These are phyloP conservation scores for Polyporus arcularius DNA, from an alignment of 768 basidiomycete genomes.

Conservation along the genomic window DNA sequence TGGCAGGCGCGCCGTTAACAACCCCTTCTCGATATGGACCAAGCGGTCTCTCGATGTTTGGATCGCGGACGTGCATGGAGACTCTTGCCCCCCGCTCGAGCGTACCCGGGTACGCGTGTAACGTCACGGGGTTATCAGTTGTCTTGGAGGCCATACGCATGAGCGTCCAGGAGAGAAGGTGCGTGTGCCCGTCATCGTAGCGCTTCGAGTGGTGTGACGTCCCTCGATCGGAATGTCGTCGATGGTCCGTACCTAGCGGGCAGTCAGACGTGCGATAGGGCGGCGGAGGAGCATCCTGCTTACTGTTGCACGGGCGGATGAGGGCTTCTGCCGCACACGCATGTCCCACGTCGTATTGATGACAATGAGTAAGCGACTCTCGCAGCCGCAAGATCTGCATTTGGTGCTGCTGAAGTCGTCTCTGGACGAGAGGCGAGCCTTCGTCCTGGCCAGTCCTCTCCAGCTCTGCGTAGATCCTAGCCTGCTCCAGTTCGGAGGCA, in stretches of 20 bases:
- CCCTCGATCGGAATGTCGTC: neutral
- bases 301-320: constrained; percentile 18
- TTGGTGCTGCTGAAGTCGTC: constrained; percentile 10
- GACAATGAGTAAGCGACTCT: constrained; percentile 9
- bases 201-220: neutral
- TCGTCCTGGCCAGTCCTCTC: neutral
- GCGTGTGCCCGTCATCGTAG: constrained; percentile 11
- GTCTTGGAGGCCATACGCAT: constrained; percentile 15
- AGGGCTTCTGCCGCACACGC: constrained; percentile 20
- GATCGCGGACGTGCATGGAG: constrained; percentile 18
- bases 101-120: constrained; percentile 13
- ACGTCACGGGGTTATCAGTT: constrained; percentile 11
- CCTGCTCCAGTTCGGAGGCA: constrained; percentile 1
- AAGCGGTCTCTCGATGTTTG: constrained; percentile 20
- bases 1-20: constrained; percentile 21
- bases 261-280: neutral
- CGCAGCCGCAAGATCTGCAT: constrained; percentile 3
- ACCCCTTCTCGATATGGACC: constrained; percentile 18
- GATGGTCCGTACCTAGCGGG: constrained; percentile 4
- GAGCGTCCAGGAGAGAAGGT: constrained; percentile 22
- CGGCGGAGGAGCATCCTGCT: neutral
- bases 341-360: constrained; percentile 18
- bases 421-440: neutral
- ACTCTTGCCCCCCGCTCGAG: constrained; percentile 18
- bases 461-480: neutral